A percentile compares a stretch with the other conserved stretches of the same genome.
These are phyloP conservation scores for Halophytophthora batemanensis DNA, from an alignment of 352 stramenopile species.

Conservation along the genomic window DNA sequence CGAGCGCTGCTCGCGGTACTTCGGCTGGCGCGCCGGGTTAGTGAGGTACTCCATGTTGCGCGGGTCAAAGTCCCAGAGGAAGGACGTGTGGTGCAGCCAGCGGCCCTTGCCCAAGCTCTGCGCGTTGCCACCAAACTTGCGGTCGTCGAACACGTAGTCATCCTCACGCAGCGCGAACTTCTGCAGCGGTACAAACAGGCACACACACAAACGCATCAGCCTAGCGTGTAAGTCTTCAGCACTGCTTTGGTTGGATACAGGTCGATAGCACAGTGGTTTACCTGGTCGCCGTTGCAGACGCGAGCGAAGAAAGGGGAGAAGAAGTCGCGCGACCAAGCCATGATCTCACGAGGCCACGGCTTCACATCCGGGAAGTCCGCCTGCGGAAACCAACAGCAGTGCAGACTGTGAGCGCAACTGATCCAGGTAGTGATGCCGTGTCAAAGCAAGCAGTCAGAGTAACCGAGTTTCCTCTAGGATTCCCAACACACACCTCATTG, in stretches of 20 bases:
- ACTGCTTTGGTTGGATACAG: constrained; percentile 2
- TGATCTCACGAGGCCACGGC: constrained; percentile 91
- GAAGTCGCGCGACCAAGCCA: constrained; percentile 88
- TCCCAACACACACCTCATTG: constrained; percentile 43
- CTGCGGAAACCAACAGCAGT: constrained; percentile 17
- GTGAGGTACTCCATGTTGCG: constrained; percentile 95
- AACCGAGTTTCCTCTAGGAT: not conserved
- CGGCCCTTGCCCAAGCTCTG: constrained; percentile 94
- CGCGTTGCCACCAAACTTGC: constrained; percentile 97
- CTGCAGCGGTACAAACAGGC: constrained; percentile 19
- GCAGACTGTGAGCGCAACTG: not conserved
- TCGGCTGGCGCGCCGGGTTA: constrained; percentile 92
- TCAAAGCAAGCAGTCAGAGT: not conserved
- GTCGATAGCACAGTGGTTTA: constrained; percentile 4
- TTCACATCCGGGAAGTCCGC: constrained; percentile 65
- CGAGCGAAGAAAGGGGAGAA: constrained; percentile 77
- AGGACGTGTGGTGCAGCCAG: constrained; percentile 97
- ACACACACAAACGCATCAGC: not conserved
- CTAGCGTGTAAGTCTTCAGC: not conserved
- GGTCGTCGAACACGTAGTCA: constrained; percentile 94
- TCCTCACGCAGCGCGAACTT: constrained; percentile 92
- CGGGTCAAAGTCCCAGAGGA: constrained; percentile 95
- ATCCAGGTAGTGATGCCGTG: not conserved
- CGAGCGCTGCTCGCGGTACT: constrained; percentile 90
- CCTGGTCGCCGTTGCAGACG: constrained; percentile 30